Base-by-base conservation (phyloP, 805 yeast genomes). In the Saturnispora halmiae region DNA sequence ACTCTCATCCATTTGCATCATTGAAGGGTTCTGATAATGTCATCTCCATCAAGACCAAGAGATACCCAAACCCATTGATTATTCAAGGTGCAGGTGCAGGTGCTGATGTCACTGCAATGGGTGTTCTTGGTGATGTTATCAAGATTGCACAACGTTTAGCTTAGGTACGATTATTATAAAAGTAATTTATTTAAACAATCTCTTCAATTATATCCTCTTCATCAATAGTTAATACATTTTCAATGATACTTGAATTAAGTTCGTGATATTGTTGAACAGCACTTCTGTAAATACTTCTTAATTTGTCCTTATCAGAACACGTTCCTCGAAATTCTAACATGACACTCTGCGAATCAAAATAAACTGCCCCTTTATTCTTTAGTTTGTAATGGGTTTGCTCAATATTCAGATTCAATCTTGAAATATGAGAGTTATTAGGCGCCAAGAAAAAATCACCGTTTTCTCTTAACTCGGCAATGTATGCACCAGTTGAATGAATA, bases 71-170 rank as follows among this genome's bases (percentile, higher is more conserved):
- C 64, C 98, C 98, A 40, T 72, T 92, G 60, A 81, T 92, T 47
- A 74, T 92, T 54, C 98, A 92, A 72, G 99, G 99, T 65, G 98
- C 99, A 25, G 99, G 94, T 55, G 79, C 80, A 53, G 92, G 94
- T 49, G 78, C 79, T 40, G 80, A 73, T 28, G 78, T 74, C 34
- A 75, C 80, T 38, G 79, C 80, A 32, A 60, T 60, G 54, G 99
- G 98, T 64, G 96, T 92, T 33, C 73, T 92, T 51, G 95, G 94
- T 40, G 99, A 92, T 60, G 79, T 84, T 28, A 73, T 92, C 59
- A 92, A 86, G 70, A 79, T 86, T 52, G 95, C 94, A 33, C 87
- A 88, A 66, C 79, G 95, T 69, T 63, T 85, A 40, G 80, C 79
- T 37, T 36, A 26, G 24, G 6, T 25, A 26, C 10, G 38, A 20